phyloP scores from a whole-genome alignment of 768 basidiomycete species.

The Tylopilus plumbeoviolaceoides region DNA sequence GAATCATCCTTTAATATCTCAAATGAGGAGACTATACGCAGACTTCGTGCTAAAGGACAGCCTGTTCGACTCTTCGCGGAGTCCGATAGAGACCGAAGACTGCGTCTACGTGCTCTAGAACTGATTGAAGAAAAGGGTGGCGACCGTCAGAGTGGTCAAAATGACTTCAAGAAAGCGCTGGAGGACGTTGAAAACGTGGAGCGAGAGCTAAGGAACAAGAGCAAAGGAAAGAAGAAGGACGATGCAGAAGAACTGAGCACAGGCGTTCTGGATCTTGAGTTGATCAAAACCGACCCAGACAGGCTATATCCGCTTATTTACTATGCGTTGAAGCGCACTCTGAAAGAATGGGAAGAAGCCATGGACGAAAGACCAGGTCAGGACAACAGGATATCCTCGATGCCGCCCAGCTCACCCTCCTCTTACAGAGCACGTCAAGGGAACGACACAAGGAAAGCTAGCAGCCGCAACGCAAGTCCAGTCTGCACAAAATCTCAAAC shows the following conservation, averaged over 20 bases:
- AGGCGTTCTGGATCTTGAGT: conserved; percentile 69
- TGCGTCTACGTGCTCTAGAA: conserved; percentile 89
- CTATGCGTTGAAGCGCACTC: conserved; percentile 84
- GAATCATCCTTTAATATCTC: conserved; percentile 76
- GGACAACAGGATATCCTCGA: conserved; percentile 9
- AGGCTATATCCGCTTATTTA: conserved; percentile 97
- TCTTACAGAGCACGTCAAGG: conserved; percentile 71
- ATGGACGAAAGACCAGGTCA: conserved; percentile 91
- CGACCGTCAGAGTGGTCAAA: conserved; percentile 79
- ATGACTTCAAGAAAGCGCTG: conserved; percentile 89
- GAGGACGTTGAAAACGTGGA: conserved; percentile 85
- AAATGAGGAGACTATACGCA: conserved; percentile 85
- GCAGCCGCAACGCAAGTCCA: conserved; percentile 95
- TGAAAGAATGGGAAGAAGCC: conserved; percentile 96
- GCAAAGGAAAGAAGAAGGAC: conserved; percentile 57
- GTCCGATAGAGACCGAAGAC: conserved; percentile 86
- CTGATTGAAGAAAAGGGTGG: conserved; percentile 89
- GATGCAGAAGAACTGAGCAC: conserved; percentile 45
- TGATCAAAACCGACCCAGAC: conserved; percentile 89
- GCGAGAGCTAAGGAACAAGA: conserved; percentile 57
- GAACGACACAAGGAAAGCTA: conserved; percentile 85
- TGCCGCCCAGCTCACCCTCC: conserved; percentile 1
- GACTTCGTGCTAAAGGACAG: conserved; percentile 87
- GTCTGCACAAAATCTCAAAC: conserved; percentile 95
- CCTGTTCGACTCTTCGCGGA: conserved; percentile 95